Base-by-base conservation (phyloP, 139 green algal genomes). In the Desmodesmus armatus region DNA sequence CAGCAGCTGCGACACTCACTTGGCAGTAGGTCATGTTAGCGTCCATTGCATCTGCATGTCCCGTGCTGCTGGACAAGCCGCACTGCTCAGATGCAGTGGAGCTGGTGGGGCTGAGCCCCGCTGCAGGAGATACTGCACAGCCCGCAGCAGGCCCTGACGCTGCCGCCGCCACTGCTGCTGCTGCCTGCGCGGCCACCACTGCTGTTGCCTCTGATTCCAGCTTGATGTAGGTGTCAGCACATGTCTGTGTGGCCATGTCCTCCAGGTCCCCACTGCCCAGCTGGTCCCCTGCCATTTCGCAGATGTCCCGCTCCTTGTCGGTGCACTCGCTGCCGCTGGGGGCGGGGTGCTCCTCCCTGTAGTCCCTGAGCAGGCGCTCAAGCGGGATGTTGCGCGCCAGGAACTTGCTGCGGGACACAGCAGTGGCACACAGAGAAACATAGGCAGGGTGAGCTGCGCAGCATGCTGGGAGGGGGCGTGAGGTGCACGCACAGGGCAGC, bases 371-470 rank as follows among this genome's bases (percentile, higher is more conserved):
- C 65, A 85, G 47, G 27, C 44, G 27, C 25, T 85, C 80, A 31
- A 85, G 41, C 29, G 65, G n/a, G 80, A 85, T 78, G 35, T 66
- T 79, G 17, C 51, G 66, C 9, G 65, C 39, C 65, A 85, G 44
- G 37, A 65, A 85, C 44, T 85, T 85, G 80, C 80, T 85, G 80
- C 60, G n/a, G n/a, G n/a, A n/a, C n/a, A n/a, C n/a, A n/a, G n/a
- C n/a, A n/a, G n/a, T n/a, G n/a, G n/a, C n/a, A n/a, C n/a, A n/a
- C n/a, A n/a, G n/a, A n/a, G n/a, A n/a, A n/a, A n/a, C n/a, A n/a
- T n/a, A n/a, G n/a, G n/a, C n/a, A n/a, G n/a, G n/a, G n/a, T n/a
- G n/a, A n/a, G n/a, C n/a, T n/a, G n/a, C n/a, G n/a, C n/a, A n/a
- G n/a, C n/a, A n/a, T n/a, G n/a, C n/a, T n/a, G n/a, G n/a, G n/a